These are phyloP conservation scores for Canna indica DNA, from an alignment of 176 grass and related monocot species.

Conservation along the genomic window DNA sequence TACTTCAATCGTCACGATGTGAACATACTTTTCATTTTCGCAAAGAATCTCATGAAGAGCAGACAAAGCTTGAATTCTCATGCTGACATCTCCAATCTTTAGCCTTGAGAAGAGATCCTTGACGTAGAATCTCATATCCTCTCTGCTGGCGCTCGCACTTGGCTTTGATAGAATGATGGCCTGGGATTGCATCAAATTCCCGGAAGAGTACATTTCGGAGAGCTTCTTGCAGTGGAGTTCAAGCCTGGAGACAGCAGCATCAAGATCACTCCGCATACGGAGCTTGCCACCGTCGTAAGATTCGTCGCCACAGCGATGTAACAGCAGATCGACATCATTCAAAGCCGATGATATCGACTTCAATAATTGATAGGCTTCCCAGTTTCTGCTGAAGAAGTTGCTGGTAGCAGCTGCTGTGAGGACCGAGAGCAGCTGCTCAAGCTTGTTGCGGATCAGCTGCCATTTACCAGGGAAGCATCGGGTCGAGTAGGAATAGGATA, in stretches of 20 bases:
- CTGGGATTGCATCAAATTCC: not conserved
- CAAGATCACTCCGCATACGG: conserved; percentile 3
- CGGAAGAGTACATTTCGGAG: not conserved
- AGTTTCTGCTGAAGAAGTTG: not conserved
- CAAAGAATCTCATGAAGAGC: conserved; percentile 55
- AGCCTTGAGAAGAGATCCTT: conserved; percentile 75
- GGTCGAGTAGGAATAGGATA: not conserved
- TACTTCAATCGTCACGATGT: conserved; percentile 39
- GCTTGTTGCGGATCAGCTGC: conserved; percentile 8
- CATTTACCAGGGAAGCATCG: conserved; percentile 1
- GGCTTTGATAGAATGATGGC: conserved; percentile 60
- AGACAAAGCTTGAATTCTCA: conserved; percentile 35
- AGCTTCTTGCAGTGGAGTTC: not conserved
- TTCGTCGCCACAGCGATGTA: not conserved
- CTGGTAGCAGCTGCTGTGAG: not conserved
- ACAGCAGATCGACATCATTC: not conserved
- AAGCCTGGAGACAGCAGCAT: not conserved
- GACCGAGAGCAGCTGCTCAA: conserved; percentile 6
- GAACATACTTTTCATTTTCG: conserved; percentile 44
- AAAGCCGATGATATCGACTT: not conserved
- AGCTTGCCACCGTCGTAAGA: conserved; percentile 4
- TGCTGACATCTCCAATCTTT: conserved; percentile 35
- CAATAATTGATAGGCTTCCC: not conserved
- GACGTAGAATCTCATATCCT: conserved; percentile 64
- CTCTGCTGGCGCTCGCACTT: conserved; percentile 23